Percentiles rank a stretch among this genome's conserved stretches.
These are phyloP conservation scores for Yarrowia phangngaensis DNA, from an alignment of 805 yeast species.

Conservation along the genomic window DNA sequence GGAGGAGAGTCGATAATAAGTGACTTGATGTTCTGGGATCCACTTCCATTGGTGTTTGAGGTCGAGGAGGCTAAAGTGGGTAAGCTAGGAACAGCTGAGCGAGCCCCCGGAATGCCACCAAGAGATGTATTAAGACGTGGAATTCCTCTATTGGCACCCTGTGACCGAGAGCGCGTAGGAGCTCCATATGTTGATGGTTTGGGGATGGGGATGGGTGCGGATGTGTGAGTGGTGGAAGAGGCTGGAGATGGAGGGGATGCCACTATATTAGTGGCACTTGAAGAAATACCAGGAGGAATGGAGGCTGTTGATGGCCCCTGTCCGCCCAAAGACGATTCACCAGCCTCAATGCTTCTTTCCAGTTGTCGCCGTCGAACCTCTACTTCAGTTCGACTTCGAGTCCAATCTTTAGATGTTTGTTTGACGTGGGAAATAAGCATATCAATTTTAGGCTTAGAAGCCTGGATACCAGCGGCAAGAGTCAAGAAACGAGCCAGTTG, in stretches of 20 bases:
- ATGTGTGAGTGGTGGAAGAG: neutral
- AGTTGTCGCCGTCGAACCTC: slow-evolving; percentile 41
- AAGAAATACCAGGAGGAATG: too few relatives aligned
- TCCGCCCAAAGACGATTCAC: neutral
- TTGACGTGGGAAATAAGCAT: slow-evolving; percentile 38
- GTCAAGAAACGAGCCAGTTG: slow-evolving; percentile 36
- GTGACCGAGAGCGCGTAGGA: slow-evolving; percentile 20
- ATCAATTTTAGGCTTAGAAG: slow-evolving; percentile 38
- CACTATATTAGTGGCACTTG: neutral
- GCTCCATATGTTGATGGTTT: neutral
- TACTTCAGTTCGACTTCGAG: slow-evolving; percentile 41
- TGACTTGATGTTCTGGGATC: slow-evolving; percentile 15
- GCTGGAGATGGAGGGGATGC: neutral
- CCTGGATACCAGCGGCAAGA: slow-evolving; percentile 34
- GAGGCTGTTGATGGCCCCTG: neutral
- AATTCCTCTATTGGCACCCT: slow-evolving; percentile 16
- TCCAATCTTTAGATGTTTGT: slow-evolving; percentile 42
- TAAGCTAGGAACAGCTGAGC: slow-evolving; percentile 4
- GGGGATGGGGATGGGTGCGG: slow-evolving; percentile 13
- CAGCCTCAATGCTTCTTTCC: slow-evolving; percentile 35
- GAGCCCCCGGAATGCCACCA: slow-evolving; percentile 4
- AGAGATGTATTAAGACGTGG: slow-evolving; percentile 11
- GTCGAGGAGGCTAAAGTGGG: slow-evolving; percentile 3
- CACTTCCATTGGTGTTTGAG: neutral
- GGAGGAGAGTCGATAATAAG: slow-evolving; percentile 24